Conservation (phyloP, 83 land plant species). For the Picea abies region DNA sequence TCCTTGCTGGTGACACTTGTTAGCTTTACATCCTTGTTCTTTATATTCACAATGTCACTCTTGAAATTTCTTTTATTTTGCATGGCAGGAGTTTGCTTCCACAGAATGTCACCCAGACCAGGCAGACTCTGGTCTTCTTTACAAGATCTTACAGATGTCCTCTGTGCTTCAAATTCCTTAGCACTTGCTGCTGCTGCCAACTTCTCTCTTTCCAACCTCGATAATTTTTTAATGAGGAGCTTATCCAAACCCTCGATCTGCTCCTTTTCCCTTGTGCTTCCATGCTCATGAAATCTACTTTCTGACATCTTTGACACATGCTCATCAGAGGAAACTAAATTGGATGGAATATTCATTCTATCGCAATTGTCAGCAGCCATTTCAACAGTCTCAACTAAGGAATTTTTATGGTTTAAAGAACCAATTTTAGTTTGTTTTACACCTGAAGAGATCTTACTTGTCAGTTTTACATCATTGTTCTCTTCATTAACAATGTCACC, state of each 20-base stretch:
- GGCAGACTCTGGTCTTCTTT: neutral
- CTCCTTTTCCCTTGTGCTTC: neutral
- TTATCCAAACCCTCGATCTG: constrained; percentile 10
- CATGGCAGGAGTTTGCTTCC: neutral
- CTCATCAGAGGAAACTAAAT: neutral
- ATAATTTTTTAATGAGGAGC: constrained; percentile 27
- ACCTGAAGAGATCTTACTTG: neutral
- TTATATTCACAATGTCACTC: neutral
- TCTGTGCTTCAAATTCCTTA: neutral
- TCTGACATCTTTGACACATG: neutral
- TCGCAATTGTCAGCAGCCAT: neutral
- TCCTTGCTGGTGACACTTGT: neutral
- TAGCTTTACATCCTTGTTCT: constrained; percentile 8
- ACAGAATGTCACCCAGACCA: constrained; percentile 18
- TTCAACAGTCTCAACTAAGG: neutral
- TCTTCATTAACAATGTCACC: neutral
- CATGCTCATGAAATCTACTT: neutral
- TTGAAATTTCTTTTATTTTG: neutral
- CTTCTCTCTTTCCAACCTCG: constrained; percentile 30
- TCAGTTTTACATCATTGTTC: constrained; percentile 4
- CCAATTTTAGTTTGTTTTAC: constrained; percentile 6
- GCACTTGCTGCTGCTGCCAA: constrained; percentile 28
- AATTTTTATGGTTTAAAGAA: neutral
- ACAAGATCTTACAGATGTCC: neutral
- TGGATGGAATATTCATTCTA: neutral